Evolutionary conservation across 2,329 filamentous ascomycete species (phyloP), one percentile per base, ranked within the genome.

Genomic region (Exophiala spinifera): DNA sequence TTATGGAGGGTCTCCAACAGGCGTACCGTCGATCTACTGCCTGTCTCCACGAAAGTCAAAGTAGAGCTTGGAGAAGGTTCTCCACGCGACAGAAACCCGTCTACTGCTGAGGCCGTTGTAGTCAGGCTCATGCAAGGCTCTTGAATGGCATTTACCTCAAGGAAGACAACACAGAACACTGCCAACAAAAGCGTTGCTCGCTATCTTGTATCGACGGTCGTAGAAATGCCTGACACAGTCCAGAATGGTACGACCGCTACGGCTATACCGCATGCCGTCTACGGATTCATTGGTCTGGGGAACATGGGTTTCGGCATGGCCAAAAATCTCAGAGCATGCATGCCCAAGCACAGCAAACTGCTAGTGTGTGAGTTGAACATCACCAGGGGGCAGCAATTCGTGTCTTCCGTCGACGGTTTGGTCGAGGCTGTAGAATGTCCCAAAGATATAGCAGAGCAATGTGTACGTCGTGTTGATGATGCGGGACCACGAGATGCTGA

Each of bases 271-370:
- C 10, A 44, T 23, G 42, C 14, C n/a, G 42, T 23, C 3, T 56
- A 60, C 43, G 79, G 82, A 59, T 89, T 89, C 21, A 37, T 55
- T 34, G 71, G 71, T 47, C 63, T 74, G 0, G 71, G 71, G 4
- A 69, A 70, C 39, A 73, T 74, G 70, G 70, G 71, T 31, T 72
- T 68, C 43, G 68, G 69, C 33, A 73, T 74, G 71, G 71, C 70
- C 17, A 59, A 69, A 5, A 73, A 73, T 49, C 63, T 73, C 0
- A 66, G 71, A 1, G 66, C 66, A 64, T 69, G 68, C 11, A 67
- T 74, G 46, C 60, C 62, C 15, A 19, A 52, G 0, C 51, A 57
- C 1, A 60, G 68, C 44, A 70, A 64, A 4, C 61, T 74, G 23
- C 51, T 71, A 2, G 65, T 73, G 11, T 70, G 67, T 56, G 71